Evolutionary conservation across 129 eudicot genomes (phyloP).

Genomic region (Tagetes patula): DNA sequence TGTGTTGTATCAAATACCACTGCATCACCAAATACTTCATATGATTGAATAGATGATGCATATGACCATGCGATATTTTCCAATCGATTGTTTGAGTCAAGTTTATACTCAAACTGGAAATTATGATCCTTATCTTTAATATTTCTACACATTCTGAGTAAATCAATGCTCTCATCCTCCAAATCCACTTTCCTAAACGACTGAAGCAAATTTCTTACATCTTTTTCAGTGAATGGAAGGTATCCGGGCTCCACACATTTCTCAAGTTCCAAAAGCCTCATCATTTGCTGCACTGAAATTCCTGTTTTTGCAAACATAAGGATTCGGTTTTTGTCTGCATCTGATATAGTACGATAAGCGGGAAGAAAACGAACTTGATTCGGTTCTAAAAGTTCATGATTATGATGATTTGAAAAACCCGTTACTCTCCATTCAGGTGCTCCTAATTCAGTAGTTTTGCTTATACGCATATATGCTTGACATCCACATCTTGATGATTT

Average conservation of each 20-base stretch:
- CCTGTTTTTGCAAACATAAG: slow-evolving; percentile 98
- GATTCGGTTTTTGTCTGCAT: slow-evolving; percentile 80
- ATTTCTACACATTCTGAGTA: slow-evolving; percentile 87
- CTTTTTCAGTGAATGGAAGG: slow-evolving; percentile 92
- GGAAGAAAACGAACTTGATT: slow-evolving; percentile 98
- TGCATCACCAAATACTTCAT: slow-evolving; percentile 90
- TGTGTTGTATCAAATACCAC: slow-evolving; percentile 96
- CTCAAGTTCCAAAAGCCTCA: slow-evolving; percentile 97
- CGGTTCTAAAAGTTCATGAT: slow-evolving; percentile 86
- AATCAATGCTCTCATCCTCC: slow-evolving; percentile 90
- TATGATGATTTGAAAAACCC: slow-evolving; percentile 89
- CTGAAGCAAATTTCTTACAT: slow-evolving; percentile 90
- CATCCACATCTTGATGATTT: slow-evolving; percentile 95
- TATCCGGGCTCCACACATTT: slow-evolving; percentile 94
- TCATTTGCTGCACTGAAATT: slow-evolving; percentile 97
- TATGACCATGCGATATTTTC: slow-evolving; percentile 98
- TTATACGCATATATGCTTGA: slow-evolving; percentile 95
- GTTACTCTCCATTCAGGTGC: slow-evolving; percentile 94
- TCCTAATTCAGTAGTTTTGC: slow-evolving; percentile 79
- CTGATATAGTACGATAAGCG: slow-evolving; percentile 89
- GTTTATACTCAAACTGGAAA: slow-evolving; percentile 74
- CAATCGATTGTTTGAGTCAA: slow-evolving; percentile 67
- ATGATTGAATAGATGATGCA: slow-evolving; percentile 82
- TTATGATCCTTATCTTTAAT: slow-evolving; percentile 89
- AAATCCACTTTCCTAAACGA: slow-evolving; percentile 88